phyloP scores from a whole-genome alignment of 1,139 yeast genomes.

The Ogataea hybrid region DNA sequence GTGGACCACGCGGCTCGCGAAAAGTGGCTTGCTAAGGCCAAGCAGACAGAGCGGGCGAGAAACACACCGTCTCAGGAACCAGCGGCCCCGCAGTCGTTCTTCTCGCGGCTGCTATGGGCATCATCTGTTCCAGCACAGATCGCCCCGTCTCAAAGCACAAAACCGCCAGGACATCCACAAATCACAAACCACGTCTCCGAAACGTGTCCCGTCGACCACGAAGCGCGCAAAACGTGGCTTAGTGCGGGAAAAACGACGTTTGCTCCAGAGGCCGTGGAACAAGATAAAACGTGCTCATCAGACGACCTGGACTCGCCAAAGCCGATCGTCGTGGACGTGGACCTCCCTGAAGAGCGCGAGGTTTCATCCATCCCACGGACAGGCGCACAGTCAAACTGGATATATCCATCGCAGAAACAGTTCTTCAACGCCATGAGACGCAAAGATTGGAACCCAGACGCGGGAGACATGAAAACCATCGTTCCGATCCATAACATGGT shows the following conservation, averaged over 20 bases:
- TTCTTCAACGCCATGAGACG: conserved; percentile 93
- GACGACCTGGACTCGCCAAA: conserved; percentile 28
- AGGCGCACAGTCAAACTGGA: conserved; percentile 66
- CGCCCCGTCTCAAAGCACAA: neutral
- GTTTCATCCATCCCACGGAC: conserved; percentile 86
- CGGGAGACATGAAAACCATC: conserved; percentile 81
- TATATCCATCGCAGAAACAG: conserved; percentile 94
- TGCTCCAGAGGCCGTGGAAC: conserved; percentile 40
- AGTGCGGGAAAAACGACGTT: conserved; percentile 27
- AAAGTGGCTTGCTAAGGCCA: conserved; percentile 49
- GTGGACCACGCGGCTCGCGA: conserved; percentile 61
- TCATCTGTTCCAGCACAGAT: conserved; percentile 4
- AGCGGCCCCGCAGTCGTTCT: neutral
- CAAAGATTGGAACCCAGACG: conserved; percentile 82
- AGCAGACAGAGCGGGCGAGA: conserved; percentile 20
- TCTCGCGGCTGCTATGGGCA: conserved; percentile 15
- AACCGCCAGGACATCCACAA: conserved; percentile 3
- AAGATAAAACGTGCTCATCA: conserved; percentile 42
- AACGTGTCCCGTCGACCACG: conserved; percentile 24
- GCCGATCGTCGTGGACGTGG: conserved; percentile 32
- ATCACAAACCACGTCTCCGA: neutral
- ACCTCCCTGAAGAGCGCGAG: conserved; percentile 67
- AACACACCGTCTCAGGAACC: neutral
- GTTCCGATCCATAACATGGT: conserved; percentile 95
- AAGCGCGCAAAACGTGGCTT: conserved; percentile 49